These are phyloP conservation scores for Gossypium thurberi DNA, from an alignment of 345 rosid genomes.

Conservation along the genomic window DNA sequence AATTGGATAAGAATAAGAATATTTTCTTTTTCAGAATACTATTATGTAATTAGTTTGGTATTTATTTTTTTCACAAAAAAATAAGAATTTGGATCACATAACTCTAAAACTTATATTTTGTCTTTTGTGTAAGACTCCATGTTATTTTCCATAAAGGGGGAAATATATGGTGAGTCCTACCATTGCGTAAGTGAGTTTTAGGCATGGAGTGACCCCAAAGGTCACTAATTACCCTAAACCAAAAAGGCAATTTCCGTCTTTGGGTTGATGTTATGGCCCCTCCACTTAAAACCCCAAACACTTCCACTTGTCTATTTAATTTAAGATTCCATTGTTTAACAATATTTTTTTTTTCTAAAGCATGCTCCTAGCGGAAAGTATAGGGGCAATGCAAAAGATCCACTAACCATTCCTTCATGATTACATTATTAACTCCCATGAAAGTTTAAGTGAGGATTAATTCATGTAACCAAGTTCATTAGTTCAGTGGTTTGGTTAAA, in stretches of 20 bases:
- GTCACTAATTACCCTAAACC: constrained; percentile 6
- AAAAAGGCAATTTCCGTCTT: constrained; percentile 26
- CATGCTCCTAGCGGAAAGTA: neutral
- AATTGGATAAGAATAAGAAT: too few relatives aligned
- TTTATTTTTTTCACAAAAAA: too few relatives aligned
- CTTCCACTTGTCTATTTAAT: neutral
- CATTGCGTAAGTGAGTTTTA: neutral
- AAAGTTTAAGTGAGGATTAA: neutral
- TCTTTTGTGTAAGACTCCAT: neutral
- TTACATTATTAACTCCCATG: constrained; percentile 14
- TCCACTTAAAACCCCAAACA: neutral
- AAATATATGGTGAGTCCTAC: neutral
- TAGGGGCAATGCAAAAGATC: neutral
- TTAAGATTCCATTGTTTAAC: constrained; percentile 16
- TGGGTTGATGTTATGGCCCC: constrained; percentile 20
- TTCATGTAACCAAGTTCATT: constrained; percentile 5
- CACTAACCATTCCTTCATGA: constrained; percentile 21
- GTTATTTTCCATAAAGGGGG: neutral
- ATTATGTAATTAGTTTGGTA: too few relatives aligned
- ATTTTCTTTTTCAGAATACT: too few relatives aligned
- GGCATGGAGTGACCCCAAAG: neutral
- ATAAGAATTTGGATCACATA: accelerated
- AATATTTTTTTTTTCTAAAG: neutral
- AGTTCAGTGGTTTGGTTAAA: neutral
- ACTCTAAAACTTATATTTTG: neutral